Percentiles rank a stretch among this genome's conserved stretches.
These are phyloP conservation scores for Adansonia rubrostipa DNA, from an alignment of 441 rosid genomes.

Conservation along the genomic window DNA sequence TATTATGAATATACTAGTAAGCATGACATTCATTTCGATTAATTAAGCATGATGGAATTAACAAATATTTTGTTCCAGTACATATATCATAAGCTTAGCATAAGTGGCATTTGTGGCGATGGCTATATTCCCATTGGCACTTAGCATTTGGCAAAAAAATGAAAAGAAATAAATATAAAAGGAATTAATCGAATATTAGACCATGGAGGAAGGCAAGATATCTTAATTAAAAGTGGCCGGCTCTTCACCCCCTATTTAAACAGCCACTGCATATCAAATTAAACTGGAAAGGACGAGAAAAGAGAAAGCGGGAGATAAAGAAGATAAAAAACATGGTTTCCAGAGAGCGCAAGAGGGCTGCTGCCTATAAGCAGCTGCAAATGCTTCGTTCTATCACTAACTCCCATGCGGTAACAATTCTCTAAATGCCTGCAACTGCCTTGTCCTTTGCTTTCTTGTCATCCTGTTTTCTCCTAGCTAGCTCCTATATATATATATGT, in stretches of 20 bases:
- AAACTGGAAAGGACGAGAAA: background rate
- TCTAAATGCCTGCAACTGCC: background rate
- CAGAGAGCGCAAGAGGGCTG: conserved; percentile 37
- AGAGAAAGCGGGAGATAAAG: conserved; percentile 12
- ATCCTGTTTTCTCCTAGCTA: background rate
- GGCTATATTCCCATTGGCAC: background rate
- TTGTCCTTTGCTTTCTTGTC: conserved; percentile 3
- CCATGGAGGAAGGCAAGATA: background rate
- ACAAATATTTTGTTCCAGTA: background rate
- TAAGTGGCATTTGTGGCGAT: background rate
- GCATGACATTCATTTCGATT: no score
- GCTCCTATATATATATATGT: no score
- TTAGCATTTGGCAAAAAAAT: background rate
- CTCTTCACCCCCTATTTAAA: conserved; percentile 19
- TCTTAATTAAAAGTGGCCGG: background rate
- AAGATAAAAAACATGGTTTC: conserved; percentile 27
- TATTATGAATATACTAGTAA: no score
- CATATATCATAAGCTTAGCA: background rate
- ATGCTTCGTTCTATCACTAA: conserved; percentile 43
- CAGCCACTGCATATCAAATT: background rate
- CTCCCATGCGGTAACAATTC: conserved; percentile 43
- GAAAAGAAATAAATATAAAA: background rate
- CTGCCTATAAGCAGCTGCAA: conserved; percentile 40
- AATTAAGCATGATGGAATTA: no score
- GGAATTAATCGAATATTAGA: background rate